Percentiles rank a stretch among this genome's conserved stretches.
These are phyloP conservation scores for Solanum paucissectum DNA, from an alignment of 257 asterid genomes.

Conservation along the genomic window DNA sequence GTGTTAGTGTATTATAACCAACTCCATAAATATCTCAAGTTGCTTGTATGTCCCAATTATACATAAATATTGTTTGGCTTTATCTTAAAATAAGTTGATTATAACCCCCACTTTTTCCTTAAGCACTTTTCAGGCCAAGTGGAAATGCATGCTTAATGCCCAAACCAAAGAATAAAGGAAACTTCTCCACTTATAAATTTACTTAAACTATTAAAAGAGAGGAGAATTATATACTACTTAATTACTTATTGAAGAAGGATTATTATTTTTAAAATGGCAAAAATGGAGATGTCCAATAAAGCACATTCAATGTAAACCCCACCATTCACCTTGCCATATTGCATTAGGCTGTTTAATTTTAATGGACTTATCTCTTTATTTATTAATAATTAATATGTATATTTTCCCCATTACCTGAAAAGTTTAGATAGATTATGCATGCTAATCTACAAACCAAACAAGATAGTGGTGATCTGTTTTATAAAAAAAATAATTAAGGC, in stretches of 20 bases:
- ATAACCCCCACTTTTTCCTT: background rate
- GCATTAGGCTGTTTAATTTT: background rate
- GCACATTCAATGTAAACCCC: background rate
- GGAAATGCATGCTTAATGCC: background rate
- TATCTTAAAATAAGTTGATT: background rate
- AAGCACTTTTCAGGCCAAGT: background rate
- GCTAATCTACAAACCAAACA: background rate
- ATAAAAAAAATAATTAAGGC: background rate
- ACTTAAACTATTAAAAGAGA: background rate
- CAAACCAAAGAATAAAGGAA: background rate
- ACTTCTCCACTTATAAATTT: background rate
- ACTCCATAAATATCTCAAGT: background rate
- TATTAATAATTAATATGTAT: background rate
- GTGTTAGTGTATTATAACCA: background rate
- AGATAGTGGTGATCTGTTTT: background rate
- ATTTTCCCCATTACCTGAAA: background rate
- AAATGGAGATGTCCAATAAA: background rate
- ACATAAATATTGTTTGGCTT: background rate
- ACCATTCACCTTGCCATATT: background rate
- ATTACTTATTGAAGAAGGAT: background rate
- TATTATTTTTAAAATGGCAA: background rate
- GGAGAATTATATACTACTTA: background rate
- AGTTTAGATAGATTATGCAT: background rate
- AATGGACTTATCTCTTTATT: background rate
- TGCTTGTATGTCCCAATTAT: background rate